Conservation (phyloP, 805 yeast species). For the Jamesozyma rosinii region DNA sequence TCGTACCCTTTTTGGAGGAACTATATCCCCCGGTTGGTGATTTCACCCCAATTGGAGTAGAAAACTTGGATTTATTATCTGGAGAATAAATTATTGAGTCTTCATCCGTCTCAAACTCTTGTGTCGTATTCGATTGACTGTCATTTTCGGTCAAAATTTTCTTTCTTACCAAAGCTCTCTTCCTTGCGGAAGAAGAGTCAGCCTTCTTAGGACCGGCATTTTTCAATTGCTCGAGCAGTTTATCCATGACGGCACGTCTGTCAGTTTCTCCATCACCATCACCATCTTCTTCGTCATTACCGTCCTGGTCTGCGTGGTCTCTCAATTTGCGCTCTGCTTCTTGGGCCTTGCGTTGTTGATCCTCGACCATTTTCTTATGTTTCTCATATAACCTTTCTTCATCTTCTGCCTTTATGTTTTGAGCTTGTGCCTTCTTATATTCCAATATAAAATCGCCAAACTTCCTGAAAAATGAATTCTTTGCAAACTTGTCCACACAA, state of each 20-base stretch:
- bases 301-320: slow-evolving; percentile 5
- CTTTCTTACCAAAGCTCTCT: slow-evolving; percentile 66
- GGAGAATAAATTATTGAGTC: slow-evolving; percentile 28
- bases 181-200: slow-evolving; percentile 71
- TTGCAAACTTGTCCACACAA: slow-evolving; percentile 54
- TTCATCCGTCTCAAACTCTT: slow-evolving; percentile 19
- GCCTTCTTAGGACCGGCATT: slow-evolving; percentile 76
- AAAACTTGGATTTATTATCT: slow-evolving; percentile 5
- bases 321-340: slow-evolving; percentile 13
- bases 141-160: slow-evolving; percentile 35
- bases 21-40: not conserved
- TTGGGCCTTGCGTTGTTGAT: slow-evolving; percentile 25
- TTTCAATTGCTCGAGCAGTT: slow-evolving; percentile 73
- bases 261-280: slow-evolving; percentile 17
- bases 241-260: slow-evolving; percentile 62
- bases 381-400: slow-evolving; percentile 69
- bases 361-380: slow-evolving; percentile 47
- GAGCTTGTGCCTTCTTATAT: slow-evolving; percentile 69
- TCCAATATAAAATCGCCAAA: slow-evolving; percentile 72
- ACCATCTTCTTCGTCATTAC: slow-evolving; percentile 5
- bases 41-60: slow-evolving; percentile 5
- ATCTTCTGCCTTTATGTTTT: slow-evolving; percentile 73
- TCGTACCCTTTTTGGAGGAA: not conserved
- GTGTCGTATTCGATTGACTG: slow-evolving; percentile 7
- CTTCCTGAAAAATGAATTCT: slow-evolving; percentile 64